These are phyloP conservation scores for Ceratopteris richardii DNA, from an alignment of 75 land plant species.

Conservation along the genomic window DNA sequence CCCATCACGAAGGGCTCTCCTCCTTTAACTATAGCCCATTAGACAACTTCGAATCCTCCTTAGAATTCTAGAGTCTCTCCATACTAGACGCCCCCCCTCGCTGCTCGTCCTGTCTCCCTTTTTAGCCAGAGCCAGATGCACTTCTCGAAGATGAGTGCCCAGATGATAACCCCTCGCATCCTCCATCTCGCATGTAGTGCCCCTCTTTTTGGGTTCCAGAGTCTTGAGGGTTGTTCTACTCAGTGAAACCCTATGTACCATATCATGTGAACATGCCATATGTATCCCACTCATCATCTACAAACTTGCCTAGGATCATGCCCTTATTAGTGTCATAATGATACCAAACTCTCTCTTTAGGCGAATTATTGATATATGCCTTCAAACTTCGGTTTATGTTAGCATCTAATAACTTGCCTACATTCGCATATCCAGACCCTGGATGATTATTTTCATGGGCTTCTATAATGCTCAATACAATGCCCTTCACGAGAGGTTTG, in stretches of 20 bases:
- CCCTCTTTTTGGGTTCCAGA: too few species aligned
- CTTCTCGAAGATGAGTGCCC: too few species aligned
- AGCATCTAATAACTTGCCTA: constrained; percentile 55
- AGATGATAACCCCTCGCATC: too few species aligned
- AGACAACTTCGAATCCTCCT: too few species aligned
- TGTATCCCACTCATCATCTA: constrained; percentile 33
- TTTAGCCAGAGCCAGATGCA: too few species aligned
- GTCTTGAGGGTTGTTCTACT: constrained; percentile 38
- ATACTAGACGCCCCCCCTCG: too few species aligned
- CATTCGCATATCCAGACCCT: constrained; percentile 54
- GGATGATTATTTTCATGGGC: constrained; percentile 59
- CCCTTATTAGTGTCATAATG: constrained; percentile 39
- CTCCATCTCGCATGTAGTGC: too few species aligned
- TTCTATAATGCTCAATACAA: constrained; percentile 42
- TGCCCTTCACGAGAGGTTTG: constrained; percentile 55
- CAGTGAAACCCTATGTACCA: constrained; percentile 78
- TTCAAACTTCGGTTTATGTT: constrained; percentile 74
- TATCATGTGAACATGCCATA: constrained; percentile 66
- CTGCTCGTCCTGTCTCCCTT: too few species aligned
- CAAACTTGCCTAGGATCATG: constrained; percentile 64
- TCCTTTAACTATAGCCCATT: too few species aligned
- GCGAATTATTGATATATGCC: constrained; percentile 63
- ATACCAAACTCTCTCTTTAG: constrained; percentile 49
- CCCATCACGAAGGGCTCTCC: too few species aligned
- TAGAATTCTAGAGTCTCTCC: too few species aligned